Conservation (phyloP, 495 filamentous ascomycete species). For the Daldinia caldariorum region DNA sequence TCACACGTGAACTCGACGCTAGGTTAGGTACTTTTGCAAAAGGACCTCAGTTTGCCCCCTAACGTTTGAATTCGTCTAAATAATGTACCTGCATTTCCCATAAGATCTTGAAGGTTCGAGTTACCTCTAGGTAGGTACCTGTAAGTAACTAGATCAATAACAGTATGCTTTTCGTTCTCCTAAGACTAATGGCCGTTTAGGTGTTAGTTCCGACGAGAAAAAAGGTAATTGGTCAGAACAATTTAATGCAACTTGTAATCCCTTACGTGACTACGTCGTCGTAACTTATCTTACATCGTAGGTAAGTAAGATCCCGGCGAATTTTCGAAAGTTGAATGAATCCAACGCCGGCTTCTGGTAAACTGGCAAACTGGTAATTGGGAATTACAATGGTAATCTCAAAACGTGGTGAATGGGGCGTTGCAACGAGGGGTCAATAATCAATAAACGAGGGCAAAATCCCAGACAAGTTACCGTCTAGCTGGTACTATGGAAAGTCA, state of each 20-base stretch:
- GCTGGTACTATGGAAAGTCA: constrained; percentile 39
- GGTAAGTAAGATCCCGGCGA: constrained; percentile 24
- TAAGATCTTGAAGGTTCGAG: background rate
- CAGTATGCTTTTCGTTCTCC: background rate
- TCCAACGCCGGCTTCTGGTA: constrained; percentile 32
- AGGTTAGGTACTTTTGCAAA: background rate
- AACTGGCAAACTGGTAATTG: constrained; percentile 22
- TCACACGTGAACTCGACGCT: background rate
- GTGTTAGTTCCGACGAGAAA: background rate
- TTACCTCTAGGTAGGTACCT: background rate
- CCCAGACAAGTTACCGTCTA: constrained; percentile 28
- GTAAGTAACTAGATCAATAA: background rate
- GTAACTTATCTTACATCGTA: background rate
- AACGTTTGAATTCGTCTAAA: background rate
- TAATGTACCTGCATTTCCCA: background rate
- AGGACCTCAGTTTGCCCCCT: background rate
- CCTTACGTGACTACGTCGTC: background rate
- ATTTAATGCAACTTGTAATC: constrained; percentile 9
- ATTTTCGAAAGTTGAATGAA: constrained; percentile 25
- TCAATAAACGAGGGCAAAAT: constrained; percentile 6
- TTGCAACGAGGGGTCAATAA: constrained; percentile 2
- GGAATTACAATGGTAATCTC: constrained; percentile 14
- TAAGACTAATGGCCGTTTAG: background rate
- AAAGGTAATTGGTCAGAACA: background rate
- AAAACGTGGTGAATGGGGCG: constrained; percentile 36